phyloP scores from a whole-genome alignment of 2,329 filamentous ascomycete species.

The Venturia effusa region DNA sequence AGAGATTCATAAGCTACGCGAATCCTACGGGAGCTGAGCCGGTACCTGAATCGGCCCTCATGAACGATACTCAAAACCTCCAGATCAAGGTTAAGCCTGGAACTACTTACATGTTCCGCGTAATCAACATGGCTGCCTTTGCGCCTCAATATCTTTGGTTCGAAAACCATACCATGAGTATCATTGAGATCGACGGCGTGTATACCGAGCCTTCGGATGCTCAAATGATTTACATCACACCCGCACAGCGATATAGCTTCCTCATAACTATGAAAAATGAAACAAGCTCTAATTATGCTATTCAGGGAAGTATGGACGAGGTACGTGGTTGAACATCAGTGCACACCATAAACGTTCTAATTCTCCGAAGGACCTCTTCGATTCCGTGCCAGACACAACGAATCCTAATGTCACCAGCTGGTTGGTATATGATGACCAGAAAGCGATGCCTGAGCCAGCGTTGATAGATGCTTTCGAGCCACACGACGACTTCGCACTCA shows the following conservation, averaged over 20 bases:
- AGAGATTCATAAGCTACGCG: slow-evolving; percentile 41
- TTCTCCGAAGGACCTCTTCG: slow-evolving; percentile 42
- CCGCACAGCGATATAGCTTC: slow-evolving; percentile 61
- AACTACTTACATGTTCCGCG: slow-evolving; percentile 52
- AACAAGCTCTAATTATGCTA: slow-evolving; percentile 46
- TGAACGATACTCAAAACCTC: slow-evolving; percentile 49
- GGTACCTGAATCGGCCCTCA: slow-evolving; percentile 51
- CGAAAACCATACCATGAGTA: slow-evolving; percentile 52
- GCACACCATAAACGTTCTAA: neutral
- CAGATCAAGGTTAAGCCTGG: slow-evolving; percentile 36
- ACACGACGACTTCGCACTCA: slow-evolving; percentile 63
- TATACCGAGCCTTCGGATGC: slow-evolving; percentile 50
- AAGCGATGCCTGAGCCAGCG: slow-evolving; percentile 38
- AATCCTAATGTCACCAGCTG: slow-evolving; percentile 52
- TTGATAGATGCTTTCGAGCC: slow-evolving; percentile 51
- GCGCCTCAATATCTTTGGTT: slow-evolving; percentile 62
- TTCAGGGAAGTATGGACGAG: slow-evolving; percentile 41
- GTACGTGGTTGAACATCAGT: slow-evolving; percentile 16
- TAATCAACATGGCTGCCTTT: slow-evolving; percentile 61
- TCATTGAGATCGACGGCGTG: slow-evolving; percentile 63
- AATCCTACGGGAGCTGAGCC: slow-evolving; percentile 54
- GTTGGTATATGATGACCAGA: slow-evolving; percentile 43
- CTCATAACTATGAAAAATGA: slow-evolving; percentile 51
- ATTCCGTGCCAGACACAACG: slow-evolving; percentile 52
- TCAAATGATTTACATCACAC: slow-evolving; percentile 52